Conservation (phyloP, 768 basidiomycete genomes). For the Mrakia hoshinonis region DNA sequence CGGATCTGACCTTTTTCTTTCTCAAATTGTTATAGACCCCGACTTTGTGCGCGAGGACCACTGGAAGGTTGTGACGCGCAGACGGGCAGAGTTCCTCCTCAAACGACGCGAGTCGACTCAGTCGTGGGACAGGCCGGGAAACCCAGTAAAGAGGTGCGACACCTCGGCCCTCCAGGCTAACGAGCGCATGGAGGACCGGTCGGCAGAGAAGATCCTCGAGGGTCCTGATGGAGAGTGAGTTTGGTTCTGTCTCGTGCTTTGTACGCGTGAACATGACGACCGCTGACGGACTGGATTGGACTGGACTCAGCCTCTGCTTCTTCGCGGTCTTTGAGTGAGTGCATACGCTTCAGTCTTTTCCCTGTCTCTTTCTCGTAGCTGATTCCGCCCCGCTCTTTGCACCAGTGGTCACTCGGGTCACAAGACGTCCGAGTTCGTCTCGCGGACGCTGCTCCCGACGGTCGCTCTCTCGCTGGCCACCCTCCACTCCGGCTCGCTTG, state of each 20-base stretch:
- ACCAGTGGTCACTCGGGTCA: constrained; percentile 64
- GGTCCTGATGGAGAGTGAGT: constrained; percentile 29
- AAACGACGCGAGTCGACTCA: not conserved
- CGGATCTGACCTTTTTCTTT: not conserved
- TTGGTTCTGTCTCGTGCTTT: not conserved
- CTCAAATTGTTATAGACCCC: not conserved
- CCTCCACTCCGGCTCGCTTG: constrained; percentile 32
- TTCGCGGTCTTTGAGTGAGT: constrained; percentile 60
- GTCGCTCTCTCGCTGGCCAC: constrained; percentile 62
- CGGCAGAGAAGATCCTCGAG: constrained; percentile 58
- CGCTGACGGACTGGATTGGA: no score
- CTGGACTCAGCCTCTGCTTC: constrained; percentile 49
- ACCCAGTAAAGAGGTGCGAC: constrained; percentile 44
- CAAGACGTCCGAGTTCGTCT: constrained; percentile 74
- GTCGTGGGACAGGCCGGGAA: not conserved
- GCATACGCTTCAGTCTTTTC: not conserved
- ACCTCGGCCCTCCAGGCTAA: constrained; percentile 77
- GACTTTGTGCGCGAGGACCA: constrained; percentile 16
- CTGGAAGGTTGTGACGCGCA: constrained; percentile 11
- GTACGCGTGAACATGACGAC: no score
- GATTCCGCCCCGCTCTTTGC: constrained; percentile 42
- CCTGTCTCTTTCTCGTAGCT: constrained; percentile 27
- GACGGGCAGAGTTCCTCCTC: constrained; percentile 13
- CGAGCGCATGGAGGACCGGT: constrained; percentile 83
- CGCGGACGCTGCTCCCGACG: constrained; percentile 72